phyloP scores from a whole-genome alignment of 2,329 filamentous ascomycete genomes.

The Sphaerulina vaccinii region DNA sequence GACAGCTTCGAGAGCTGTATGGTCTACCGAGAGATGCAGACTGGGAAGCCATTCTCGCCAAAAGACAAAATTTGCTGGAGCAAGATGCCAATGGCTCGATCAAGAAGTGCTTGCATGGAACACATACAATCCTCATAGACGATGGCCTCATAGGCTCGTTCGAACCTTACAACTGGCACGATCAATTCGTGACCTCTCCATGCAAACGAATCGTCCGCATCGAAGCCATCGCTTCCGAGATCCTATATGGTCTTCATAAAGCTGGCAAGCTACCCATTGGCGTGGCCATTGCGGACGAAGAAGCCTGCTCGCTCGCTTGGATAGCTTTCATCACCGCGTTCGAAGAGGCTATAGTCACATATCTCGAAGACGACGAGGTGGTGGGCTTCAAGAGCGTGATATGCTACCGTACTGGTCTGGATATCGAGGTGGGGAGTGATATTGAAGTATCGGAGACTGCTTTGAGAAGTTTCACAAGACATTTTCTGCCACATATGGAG shows the following conservation, averaged over 20 bases:
- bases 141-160: slow-evolving; percentile 66
- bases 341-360: slow-evolving; percentile 52
- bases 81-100: slow-evolving; percentile 56
- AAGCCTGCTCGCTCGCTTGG: slow-evolving; percentile 38
- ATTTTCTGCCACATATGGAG: slow-evolving; percentile 42
- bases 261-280: slow-evolving; percentile 32
- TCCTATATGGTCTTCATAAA: slow-evolving; percentile 52
- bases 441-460: slow-evolving; percentile 36
- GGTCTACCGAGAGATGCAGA: slow-evolving; percentile 56
- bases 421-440: slow-evolving; percentile 54
- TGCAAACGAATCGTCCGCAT: slow-evolving; percentile 76
- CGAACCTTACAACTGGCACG: slow-evolving; percentile 63
- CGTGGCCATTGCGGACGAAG: slow-evolving; percentile 32
- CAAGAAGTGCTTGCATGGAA: slow-evolving; percentile 65
- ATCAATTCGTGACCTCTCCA: slow-evolving; percentile 61
- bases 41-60: slow-evolving; percentile 58
- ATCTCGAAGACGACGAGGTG: slow-evolving; percentile 65
- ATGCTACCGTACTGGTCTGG: slow-evolving; percentile 75
- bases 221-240: slow-evolving; percentile 66
- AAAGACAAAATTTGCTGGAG: slow-evolving; percentile 49
- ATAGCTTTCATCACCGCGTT: slow-evolving; percentile 52
- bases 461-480: slow-evolving; percentile 39
- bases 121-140: slow-evolving; percentile 74
- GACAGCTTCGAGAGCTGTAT: slow-evolving; percentile 65
- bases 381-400: slow-evolving; percentile 81